These are phyloP conservation scores for Trichaptum fuscoviolaceum DNA, from an alignment of 768 basidiomycete species.

Conservation along the genomic window DNA sequence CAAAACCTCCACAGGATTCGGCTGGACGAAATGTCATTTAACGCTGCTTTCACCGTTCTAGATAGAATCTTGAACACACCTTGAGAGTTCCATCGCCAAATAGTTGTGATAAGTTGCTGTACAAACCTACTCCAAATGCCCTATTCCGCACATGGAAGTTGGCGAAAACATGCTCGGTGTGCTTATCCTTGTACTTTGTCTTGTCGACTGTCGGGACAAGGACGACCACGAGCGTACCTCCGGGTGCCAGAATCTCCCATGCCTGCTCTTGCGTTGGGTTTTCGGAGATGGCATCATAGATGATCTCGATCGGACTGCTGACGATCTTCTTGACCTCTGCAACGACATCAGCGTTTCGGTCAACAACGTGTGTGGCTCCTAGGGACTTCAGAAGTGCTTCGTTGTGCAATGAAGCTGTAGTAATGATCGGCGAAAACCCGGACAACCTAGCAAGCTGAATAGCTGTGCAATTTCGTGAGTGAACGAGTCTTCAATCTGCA, in stretches of 20 bases:
- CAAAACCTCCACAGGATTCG: constrained; percentile 37
- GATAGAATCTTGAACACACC: constrained; percentile 14
- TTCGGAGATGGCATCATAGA: constrained; percentile 27
- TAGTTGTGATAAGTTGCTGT: constrained; percentile 23
- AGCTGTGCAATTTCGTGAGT: constrained; percentile 4
- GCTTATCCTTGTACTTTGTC: constrained; percentile 15
- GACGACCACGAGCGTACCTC: constrained; percentile 26
- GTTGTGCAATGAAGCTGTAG: constrained; percentile 22
- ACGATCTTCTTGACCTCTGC: constrained; percentile 6
- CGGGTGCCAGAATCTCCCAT: constrained; percentile 30
- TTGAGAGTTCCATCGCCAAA: constrained; percentile 28
- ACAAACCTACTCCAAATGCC: constrained; percentile 23
- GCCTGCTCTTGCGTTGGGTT: constrained; percentile 34
- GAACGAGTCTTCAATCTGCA: neutral
- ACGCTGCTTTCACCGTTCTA: neutral
- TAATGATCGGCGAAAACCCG: constrained; percentile 24
- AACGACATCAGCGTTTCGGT: constrained; percentile 11
- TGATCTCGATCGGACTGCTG: constrained; percentile 2
- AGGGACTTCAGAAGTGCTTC: constrained; percentile 24
- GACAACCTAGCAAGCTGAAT: constrained; percentile 24
- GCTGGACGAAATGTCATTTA: too few species aligned
- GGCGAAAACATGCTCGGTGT: constrained; percentile 11
- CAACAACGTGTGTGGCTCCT: constrained; percentile 22
- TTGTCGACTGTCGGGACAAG: constrained; percentile 10
- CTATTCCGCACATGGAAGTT: constrained; percentile 11